Evolutionary conservation across 257 asterid genomes (phyloP).

Genomic region (Solanum paucissectum): DNA sequence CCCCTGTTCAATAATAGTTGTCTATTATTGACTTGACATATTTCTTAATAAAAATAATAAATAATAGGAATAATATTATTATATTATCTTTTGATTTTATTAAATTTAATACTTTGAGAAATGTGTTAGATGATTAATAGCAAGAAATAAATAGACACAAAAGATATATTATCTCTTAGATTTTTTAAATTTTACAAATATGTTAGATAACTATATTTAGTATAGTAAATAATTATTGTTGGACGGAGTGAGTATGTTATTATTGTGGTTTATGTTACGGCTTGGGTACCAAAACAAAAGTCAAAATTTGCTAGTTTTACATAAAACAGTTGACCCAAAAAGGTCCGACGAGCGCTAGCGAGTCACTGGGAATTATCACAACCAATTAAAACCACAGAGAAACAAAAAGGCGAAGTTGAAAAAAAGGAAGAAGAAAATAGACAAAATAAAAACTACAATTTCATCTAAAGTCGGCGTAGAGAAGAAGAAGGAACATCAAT

Average conservation of each 20-base stretch:
- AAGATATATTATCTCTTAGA: too few species aligned
- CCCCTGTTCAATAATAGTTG: too few species aligned
- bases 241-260: too few species aligned
- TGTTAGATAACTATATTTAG: too few species aligned
- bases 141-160: accelerated
- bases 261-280: not conserved
- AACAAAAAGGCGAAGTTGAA: not conserved
- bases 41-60: too few species aligned
- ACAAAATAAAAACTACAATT: not conserved
- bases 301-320: not conserved
- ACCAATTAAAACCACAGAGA: not conserved
- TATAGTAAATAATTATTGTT: too few species aligned
- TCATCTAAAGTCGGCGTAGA: not conserved
- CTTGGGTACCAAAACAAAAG: not conserved
- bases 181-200: too few species aligned
- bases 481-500: not conserved
- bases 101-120: too few species aligned
- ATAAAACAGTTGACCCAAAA: not conserved
- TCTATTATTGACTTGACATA: accelerated
- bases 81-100: too few species aligned
- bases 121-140: too few species aligned
- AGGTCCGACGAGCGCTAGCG: not conserved
- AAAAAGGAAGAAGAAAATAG: not conserved
- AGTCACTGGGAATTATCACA: not conserved
- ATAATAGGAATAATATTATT: too few species aligned